These are phyloP conservation scores for Phyllachora maydis DNA, from an alignment of 2,329 filamentous ascomycete genomes.

Conservation along the genomic window DNA sequence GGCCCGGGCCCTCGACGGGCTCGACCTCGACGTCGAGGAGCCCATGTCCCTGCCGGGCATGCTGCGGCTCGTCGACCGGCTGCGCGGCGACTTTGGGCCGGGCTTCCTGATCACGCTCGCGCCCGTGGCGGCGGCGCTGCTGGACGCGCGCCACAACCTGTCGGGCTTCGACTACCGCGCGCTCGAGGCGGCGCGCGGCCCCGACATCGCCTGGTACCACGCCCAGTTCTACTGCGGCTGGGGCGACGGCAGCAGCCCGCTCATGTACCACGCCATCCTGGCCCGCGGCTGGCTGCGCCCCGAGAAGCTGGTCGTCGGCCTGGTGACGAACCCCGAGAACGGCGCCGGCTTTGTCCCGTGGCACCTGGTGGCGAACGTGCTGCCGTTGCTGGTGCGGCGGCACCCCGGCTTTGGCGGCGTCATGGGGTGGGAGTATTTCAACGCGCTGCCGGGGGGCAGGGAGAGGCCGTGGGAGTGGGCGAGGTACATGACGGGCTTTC, in stretches of 20 bases:
- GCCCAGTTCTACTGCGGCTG: conserved; percentile 73
- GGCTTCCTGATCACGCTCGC: conserved; percentile 57
- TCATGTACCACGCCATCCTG: conserved; percentile 22
- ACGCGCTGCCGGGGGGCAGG: conserved; percentile 37
- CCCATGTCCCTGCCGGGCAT: conserved; percentile 41
- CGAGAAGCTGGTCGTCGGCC: conserved; percentile 49
- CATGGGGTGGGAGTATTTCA: conserved; percentile 81
- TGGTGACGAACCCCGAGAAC: conserved; percentile 55
- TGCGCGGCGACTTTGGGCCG: conserved; percentile 43
- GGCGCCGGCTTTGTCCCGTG: conserved; percentile 44
- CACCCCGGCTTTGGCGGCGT: conserved; percentile 55
- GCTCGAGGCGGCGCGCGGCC: conserved; percentile 41
- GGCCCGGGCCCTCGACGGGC: conserved; percentile 34
- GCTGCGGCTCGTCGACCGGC: conserved; percentile 39
- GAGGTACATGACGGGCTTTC: conserved; percentile 30
- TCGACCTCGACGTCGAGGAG: conserved; percentile 64
- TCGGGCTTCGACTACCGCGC: conserved; percentile 57
- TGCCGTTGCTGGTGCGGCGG: conserved; percentile 31
- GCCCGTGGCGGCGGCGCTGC: conserved; percentile 54
- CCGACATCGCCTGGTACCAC: conserved; percentile 60
- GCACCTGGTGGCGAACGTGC: conserved; percentile 30
- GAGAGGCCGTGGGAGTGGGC: conserved; percentile 55
- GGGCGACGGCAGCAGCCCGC: conserved; percentile 38
- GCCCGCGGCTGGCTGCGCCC: conserved; percentile 43
- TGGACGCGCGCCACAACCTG: conserved; percentile 40